Base-by-base conservation (phyloP, 768 basidiomycete genomes). In the Termitomyces sp. region DNA sequence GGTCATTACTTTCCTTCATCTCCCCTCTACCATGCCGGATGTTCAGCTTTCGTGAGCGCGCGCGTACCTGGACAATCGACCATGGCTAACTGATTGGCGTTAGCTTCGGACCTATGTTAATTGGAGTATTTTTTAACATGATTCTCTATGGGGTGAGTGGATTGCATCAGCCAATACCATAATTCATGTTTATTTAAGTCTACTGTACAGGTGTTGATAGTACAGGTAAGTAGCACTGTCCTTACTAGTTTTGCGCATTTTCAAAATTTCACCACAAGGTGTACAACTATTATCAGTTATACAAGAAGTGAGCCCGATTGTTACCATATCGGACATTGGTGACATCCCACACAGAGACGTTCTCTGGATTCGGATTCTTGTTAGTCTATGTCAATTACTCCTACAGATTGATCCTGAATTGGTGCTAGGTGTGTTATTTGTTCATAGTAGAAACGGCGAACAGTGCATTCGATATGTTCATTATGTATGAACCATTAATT, bases 91-190 rank as follows among this genome's bases (percentile, higher is more conserved):
- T 2, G 11, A 16, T 20, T 15, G 12, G 16, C 35, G 1, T 39
- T 39, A 71, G 71, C 52, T 71, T 70, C 59, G 71, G 71, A 33
- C 71, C 71, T 8, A 70, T 73, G 69, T 65, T 73, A 40, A 68
- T 73, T 42, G 76, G 75, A 13, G 69, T 69, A n/a, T 72, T 74
- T 55, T 50, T 76, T 9, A 76, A 75, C 57, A 67, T 70, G 52
- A 73, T 75, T 12, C 58, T 77, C 24, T 77, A 74, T 56, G 51
- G 63, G 53, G 63, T 64, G 53, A 32, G 62, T 40, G 9, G 7
- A n/a, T 20, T 24, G 2, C 11, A 15, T 7, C 24, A 24, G 13
- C 15, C 3, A 12, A 33, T 32, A 18, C n/a, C 12, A 6, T 11
- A 12, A 39, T 0, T 38, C 11, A 33, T 15, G 44, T 22, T 13